phyloP scores from a whole-genome alignment of 345 rosid species.

The Boechera retrofracta region DNA sequence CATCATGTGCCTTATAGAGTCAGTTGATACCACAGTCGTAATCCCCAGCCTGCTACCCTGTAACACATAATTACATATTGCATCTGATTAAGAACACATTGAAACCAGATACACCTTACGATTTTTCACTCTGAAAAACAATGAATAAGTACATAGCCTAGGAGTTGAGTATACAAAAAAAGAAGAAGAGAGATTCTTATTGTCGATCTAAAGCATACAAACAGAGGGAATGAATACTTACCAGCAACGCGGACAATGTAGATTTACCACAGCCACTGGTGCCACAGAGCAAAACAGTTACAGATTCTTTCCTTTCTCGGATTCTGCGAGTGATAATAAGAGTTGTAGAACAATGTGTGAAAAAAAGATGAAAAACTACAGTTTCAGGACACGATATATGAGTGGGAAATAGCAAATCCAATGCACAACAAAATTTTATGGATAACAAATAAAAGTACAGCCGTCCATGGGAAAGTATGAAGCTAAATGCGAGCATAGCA shows the following conservation, averaged over 20 bases:
- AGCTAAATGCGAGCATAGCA: not conserved
- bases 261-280: conserved; percentile 99
- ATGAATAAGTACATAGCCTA: conserved; percentile 18
- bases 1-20: conserved; percentile 99
- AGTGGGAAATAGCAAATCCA: conserved; percentile 15
- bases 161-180: conserved; percentile 24
- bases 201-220: conserved; percentile 43
- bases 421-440: not conserved
- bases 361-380: not conserved
- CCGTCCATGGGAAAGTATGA: not conserved
- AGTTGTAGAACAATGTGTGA: not conserved
- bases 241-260: conserved; percentile 98
- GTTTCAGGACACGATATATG: not conserved
- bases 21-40: conserved; percentile 95
- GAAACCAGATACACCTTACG: conserved; percentile 1
- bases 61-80: conserved; percentile 5
- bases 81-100: not conserved
- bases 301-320: conserved; percentile 97
- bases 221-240: conserved; percentile 36
- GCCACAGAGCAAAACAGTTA: conserved; percentile 95
- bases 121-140: not conserved
- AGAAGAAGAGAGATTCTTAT: conserved; percentile 51
- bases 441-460: not conserved
- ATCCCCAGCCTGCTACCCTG: conserved; percentile 87
- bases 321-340: conserved; percentile 61